A percentile compares a stretch with the other conserved stretches of the same genome.
Evolutionary conservation across 352 stramenopile genomes (phyloP).

Genomic region (Globisporangium paroecandrum): DNA sequence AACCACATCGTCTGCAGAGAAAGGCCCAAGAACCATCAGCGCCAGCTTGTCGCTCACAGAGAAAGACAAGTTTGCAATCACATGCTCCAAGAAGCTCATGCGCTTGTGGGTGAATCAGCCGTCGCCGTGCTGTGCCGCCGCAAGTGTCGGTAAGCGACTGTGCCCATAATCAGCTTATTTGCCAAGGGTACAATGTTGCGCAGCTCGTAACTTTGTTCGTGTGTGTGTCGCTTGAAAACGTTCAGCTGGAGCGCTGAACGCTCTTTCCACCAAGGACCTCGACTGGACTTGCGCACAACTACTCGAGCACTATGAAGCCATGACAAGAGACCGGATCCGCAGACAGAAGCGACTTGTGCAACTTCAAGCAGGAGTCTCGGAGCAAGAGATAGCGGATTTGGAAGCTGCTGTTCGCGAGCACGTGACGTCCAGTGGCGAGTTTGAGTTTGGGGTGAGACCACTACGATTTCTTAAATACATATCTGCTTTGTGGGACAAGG

Average conservation of each 20-base stretch:
- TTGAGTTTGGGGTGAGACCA: conserved; percentile 6
- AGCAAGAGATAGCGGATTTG: conserved; percentile 1
- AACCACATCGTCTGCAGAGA: not conserved
- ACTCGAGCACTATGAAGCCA: conserved; percentile 26
- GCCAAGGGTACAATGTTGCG: not conserved
- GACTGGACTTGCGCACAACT: conserved; percentile 22
- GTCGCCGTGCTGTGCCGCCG: conserved; percentile 64
- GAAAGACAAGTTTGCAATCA: conserved; percentile 7
- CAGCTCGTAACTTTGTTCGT: not conserved
- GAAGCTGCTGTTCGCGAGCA: conserved; percentile 3
- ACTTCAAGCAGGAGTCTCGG: not conserved
- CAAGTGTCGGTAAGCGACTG: conserved; percentile 28
- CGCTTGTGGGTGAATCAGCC: conserved; percentile 56
- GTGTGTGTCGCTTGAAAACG: not conserved
- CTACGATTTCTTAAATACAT: not conserved
- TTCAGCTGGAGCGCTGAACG: conserved; percentile 53
- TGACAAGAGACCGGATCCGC: conserved; percentile 21
- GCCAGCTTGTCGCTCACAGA: conserved; percentile 1
- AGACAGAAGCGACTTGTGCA: conserved; percentile 14
- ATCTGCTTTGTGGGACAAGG: not conserved
- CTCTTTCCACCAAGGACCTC: conserved; percentile 17
- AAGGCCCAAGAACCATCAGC: not conserved
- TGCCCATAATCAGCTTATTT: not conserved
- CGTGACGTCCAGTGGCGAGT: not conserved
- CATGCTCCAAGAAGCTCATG: conserved; percentile 22